Evolutionary conservation across 257 asterid species (phyloP).

Genomic region (Ocimum tenuiflorum): DNA sequence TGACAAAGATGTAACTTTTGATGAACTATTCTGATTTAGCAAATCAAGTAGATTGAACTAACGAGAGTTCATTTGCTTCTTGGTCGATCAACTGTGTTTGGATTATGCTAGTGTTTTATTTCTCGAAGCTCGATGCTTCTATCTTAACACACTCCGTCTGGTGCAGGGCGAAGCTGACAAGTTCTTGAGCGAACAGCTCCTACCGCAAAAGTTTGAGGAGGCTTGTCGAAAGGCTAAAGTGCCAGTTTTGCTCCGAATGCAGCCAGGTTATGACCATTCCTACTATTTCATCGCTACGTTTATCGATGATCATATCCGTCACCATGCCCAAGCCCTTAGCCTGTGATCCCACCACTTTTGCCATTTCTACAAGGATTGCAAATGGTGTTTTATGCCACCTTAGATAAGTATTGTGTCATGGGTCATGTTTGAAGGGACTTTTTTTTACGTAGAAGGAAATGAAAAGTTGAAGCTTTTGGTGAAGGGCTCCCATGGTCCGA

Average conservation of each 20-base stretch:
- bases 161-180: constrained; percentile 78
- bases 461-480: too few species aligned
- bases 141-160: not conserved
- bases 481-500: too few species aligned
- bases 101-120: too few species aligned
- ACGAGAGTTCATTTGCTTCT: not conserved
- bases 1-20: too few species aligned
- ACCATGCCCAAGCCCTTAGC: constrained; percentile 86
- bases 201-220: constrained; percentile 68
- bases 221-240: constrained; percentile 55
- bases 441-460: too few species aligned
- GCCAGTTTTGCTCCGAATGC: constrained; percentile 64
- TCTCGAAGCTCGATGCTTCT: not conserved
- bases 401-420: not conserved
- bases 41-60: too few species aligned
- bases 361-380: not conserved
- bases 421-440: too few species aligned
- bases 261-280: constrained; percentile 94
- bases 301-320: constrained; percentile 78
- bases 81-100: not conserved
- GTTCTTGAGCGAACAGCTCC: constrained; percentile 62
- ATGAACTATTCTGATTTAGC: too few species aligned
- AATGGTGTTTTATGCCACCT: not conserved
- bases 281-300: constrained; percentile 74
- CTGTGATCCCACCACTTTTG: constrained; percentile 18